Evolutionary conservation across 2,329 filamentous ascomycete genomes (phyloP), one percentile per base, ranked within the genome.

Genomic region (Colletotrichum scovillei): DNA sequence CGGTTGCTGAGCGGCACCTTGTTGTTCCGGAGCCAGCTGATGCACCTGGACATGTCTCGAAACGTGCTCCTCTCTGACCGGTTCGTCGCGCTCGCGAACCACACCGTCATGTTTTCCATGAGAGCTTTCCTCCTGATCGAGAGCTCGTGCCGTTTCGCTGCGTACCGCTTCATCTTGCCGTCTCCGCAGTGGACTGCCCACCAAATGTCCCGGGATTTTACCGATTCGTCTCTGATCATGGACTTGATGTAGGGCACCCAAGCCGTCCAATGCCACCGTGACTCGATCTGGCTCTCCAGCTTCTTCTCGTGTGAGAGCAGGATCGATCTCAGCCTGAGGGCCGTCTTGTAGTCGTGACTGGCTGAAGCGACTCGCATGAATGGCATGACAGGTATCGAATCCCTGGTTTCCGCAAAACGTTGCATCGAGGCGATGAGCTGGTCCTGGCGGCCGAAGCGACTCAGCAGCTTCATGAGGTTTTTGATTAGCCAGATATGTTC

Each of bases 171-270:
- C 14, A 12, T n/a, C 24, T 24, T 52, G 14, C 7, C n/a, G 8
- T 38, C 57, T 22, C 56, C 52, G 24, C 79, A 72, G 38, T 77
- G 73, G 24, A 83, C 72, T 24, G 81, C 67, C 32, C 76, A 71
- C 81, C 81, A 83, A 11, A 82, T 75, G 8, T 75, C 63, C 19
- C 38, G 24, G 11, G 75, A 42, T 7, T 74, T 67, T 14, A 83
- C 46, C 6, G 76, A 62, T 4, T 77, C 70, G 64, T 84, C 81
- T 49, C 78, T 78, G 72, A 84, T 78, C 72, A 85, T 80, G 30
- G 67, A 60, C 52, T 83, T 76, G 4, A 79, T 56, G 66, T 83
- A 79, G 4, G 76, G 76, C 22, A 68, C 71, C 83, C 83, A 85
- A 14, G 76, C 63, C 16, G 76, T 76, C 81, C 82, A 84, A 19